Evolutionary conservation across 805 yeast species (phyloP).

Genomic region (Candida coleopterorum): DNA sequence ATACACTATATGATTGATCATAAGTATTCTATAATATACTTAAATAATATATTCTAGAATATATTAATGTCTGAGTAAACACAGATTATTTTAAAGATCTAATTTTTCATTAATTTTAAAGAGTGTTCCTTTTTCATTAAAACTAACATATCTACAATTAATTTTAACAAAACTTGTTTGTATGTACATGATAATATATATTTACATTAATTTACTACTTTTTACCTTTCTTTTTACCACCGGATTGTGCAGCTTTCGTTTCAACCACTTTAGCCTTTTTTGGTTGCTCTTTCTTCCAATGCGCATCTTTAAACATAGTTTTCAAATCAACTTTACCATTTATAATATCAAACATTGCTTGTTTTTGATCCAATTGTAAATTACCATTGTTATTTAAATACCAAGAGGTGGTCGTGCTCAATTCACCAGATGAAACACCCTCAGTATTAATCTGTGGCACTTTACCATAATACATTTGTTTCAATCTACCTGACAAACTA

Average conservation of each 20-base stretch:
- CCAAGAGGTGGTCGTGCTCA: not conserved
- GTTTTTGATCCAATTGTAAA: conserved; percentile 24
- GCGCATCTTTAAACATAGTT: conserved; percentile 12
- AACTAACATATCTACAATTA: no score
- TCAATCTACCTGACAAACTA: conserved; percentile 20
- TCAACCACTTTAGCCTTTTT: not conserved
- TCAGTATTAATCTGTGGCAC: conserved; percentile 8
- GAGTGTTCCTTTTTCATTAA: no score
- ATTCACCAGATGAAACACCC: not conserved
- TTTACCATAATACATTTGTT: conserved; percentile 31
- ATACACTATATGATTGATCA: no score
- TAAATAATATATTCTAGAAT: no score
- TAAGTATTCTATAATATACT: no score
- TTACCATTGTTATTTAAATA: conserved; percentile 2
- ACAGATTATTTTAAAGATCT: no score
- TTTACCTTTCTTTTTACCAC: conserved; percentile 5
- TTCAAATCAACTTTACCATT: conserved; percentile 20
- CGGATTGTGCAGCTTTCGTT: not conserved
- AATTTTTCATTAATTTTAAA: no score
- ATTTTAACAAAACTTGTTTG: no score
- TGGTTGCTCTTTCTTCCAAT: conserved; percentile 11
- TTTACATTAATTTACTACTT: not conserved
- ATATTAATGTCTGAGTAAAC: no score
- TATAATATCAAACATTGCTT: conserved; percentile 25
- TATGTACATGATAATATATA: conserved; percentile 3